phyloP scores from a whole-genome alignment of 1,139 yeast species.

The Zygoascus sp. region DNA sequence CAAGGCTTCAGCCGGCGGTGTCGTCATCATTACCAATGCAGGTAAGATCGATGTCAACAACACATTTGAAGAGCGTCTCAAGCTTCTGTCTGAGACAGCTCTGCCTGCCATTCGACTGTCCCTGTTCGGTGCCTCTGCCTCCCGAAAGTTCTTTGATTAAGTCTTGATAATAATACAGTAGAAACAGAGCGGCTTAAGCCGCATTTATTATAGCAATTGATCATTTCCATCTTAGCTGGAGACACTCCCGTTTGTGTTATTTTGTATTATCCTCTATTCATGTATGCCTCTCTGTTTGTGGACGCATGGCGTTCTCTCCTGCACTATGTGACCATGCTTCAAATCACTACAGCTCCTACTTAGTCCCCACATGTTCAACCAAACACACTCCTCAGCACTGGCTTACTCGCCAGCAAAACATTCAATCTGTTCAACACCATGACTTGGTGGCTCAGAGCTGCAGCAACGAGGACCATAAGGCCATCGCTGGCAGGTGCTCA shows the following conservation, averaged over 20 bases:
- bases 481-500: not conserved
- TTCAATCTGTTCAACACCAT: not conserved
- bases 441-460: not conserved
- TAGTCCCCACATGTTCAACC: too few relatives aligned
- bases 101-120: constrained; percentile 91
- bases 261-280: too few relatives aligned
- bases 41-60: constrained; percentile 89
- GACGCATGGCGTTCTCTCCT: not conserved
- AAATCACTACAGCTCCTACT: too few relatives aligned
- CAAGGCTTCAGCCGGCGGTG: constrained; percentile 76
- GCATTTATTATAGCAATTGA: too few relatives aligned
- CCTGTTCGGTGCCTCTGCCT: constrained; percentile 78
- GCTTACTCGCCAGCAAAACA: too few relatives aligned
- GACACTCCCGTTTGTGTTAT: too few relatives aligned
- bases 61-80: constrained; percentile 90
- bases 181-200: too few relatives aligned
- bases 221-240: too few relatives aligned
- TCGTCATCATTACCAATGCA: constrained; percentile 57
- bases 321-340: too few relatives aligned
- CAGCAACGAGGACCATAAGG: not conserved
- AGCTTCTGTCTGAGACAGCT: constrained; percentile 74
- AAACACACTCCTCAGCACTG: too few relatives aligned
- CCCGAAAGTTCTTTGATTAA: constrained; percentile 89
- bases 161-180: not conserved
- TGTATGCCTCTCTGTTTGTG: not conserved